A percentile compares a stretch with the other conserved stretches of the same genome.
Conservation (phyloP, 495 filamentous ascomycete genomes). For the Aspergillus ellipticus region DNA sequence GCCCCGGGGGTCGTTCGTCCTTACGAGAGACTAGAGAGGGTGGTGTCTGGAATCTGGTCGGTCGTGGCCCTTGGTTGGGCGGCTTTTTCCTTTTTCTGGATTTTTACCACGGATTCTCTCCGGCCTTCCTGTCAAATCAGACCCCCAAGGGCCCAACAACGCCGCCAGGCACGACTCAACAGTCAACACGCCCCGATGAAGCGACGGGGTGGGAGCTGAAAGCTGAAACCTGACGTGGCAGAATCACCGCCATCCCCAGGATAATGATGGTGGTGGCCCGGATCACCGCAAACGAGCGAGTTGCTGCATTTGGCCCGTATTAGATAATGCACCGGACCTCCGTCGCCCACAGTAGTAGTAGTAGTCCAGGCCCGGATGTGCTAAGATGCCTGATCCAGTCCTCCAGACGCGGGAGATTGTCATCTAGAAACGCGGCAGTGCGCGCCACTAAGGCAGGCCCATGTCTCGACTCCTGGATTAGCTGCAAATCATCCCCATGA, state of each 20-base stretch:
- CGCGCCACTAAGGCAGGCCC: conserved; percentile 22
- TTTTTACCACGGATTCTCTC: background rate
- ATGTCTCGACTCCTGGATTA: conserved; percentile 25
- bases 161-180: background rate
- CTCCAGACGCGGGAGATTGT: conserved; percentile 25
- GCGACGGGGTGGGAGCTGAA: background rate
- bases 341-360: too few species aligned
- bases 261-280: background rate
- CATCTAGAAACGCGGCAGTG: conserved; percentile 24
- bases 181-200: background rate
- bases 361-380: too few species aligned
- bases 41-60: conserved; percentile 4
- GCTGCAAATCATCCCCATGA: conserved; percentile 27
- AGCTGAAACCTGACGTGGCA: background rate
- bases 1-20: conserved; percentile 3
- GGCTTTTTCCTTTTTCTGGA: background rate
- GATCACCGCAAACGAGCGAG: background rate
- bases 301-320: too few species aligned
- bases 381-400: background rate
- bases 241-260: too few species aligned
- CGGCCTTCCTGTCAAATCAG: background rate
- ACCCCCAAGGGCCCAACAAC: background rate
- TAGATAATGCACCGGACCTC: too few species aligned
- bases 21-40: too few species aligned
- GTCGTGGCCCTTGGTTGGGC: background rate